Evolutionary conservation across 768 basidiomycete species (phyloP), one percentile per base, ranked within the genome.

Genomic region (Mycena haematopus): DNA sequence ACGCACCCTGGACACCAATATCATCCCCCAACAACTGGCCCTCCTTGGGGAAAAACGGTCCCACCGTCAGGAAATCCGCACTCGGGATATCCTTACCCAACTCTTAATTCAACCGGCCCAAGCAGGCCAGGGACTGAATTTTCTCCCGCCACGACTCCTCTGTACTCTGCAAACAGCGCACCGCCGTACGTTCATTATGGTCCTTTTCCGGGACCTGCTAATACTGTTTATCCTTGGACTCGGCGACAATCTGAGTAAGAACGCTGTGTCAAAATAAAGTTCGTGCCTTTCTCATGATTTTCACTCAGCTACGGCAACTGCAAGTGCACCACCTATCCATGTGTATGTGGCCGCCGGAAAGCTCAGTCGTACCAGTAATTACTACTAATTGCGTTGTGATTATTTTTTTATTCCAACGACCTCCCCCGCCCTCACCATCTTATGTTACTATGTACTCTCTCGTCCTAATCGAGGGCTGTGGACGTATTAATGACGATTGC

Each of bases 211-310:
- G 65, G 65, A 22, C 60, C 60, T 15, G 60, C 65, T 6, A 53
- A 53, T 3, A 62, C 65, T 19, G 38, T 66, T 1, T 66, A 66
- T 22, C 60, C 65, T 13, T 66, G 60, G 65, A 55, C 46, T 9
- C 46, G 44, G 21, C 36, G 40, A 3, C 27, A 36, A n/a, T 24
- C 27, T n/a, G 29, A 47, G 52, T 60, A 22, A 45, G 42, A 36
- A 36, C n/a, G 15, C 33, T 17, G 25, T 17, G 33, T 46, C 45
- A n/a, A 11, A n/a, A 17, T 21, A n/a, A n/a, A n/a, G n/a, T n/a
- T n/a, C 22, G 31, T 8, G 22, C 27, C 13, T 38, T 36, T 13
- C 47, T 58, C 3, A 51, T 31, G 35, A 27, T 25, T 40, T 42
- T 6, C n/a, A n/a, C n/a, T n/a, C 44, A 57, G 62, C 8, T 14